Evolutionary conservation across 164 flowering plant species (phyloP), one percentile per base, ranked within the genome.

Genomic region (Vitis labrusca): DNA sequence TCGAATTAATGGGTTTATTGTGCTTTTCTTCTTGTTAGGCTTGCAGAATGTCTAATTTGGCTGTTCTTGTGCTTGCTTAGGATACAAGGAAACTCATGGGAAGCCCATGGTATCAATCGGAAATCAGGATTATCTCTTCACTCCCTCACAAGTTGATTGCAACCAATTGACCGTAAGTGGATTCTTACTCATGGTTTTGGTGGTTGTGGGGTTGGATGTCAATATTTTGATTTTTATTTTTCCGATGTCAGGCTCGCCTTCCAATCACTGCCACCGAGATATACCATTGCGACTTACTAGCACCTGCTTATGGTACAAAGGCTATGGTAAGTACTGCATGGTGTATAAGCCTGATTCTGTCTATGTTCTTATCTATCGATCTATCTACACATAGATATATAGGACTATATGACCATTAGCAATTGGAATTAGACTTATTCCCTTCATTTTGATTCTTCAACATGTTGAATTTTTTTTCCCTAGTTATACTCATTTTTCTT

Each of bases 191-290:
- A 61, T 50, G 9, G 17, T 59, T 23, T 10, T 59, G 63, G 16
- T 50, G 15, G 44, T 60, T 56, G 23, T 8, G 16, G 23, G 51
- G 49, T 44, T 61, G 51, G 9, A n/a, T 32, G 12, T 13, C 29
- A 61, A 58, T 48, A 58, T 69, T n/a, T 49, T 56, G 5, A 62
- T 27, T 52, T 50, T 8, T 50, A 9, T 51, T 14, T 27, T 44
- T 63, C 13, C 13, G 10, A 2, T 54, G 57, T 67, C 65, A 79
- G 82, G 77, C 65, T 67, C 71, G 15, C 32, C 13, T 63, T 60
- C 70, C 77, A 5, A 27, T 77, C 50, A 75, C 72, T 58, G 69
- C 61, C 23, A 48, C 80, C 47, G 83, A 80, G 37, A 77, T 80
- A 16, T 74, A 55, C 50, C 60, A 70, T 57, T 70, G 77, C 58